Evolutionary conservation across 805 yeast genomes (phyloP).

Genomic region (Saccharomycopsis fermentans): DNA sequence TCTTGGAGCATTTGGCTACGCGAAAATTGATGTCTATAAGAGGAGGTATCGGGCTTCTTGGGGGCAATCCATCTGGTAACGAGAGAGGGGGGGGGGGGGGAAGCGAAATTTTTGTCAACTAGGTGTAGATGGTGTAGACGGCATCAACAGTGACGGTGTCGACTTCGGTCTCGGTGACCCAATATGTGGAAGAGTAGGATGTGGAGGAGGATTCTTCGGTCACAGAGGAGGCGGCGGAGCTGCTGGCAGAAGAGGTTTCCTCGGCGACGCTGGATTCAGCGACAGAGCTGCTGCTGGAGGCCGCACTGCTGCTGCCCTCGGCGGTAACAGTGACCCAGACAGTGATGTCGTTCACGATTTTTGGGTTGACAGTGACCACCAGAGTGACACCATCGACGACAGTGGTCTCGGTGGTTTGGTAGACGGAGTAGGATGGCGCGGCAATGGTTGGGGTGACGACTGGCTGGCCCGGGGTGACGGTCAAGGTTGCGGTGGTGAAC

Average conservation of each 20-base stretch:
- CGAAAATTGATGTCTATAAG: no score
- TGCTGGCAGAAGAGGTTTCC: neutral
- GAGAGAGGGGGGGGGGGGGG: no score
- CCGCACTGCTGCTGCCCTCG: neutral
- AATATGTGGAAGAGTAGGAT: constrained; percentile 1
- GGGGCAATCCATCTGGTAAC: no score
- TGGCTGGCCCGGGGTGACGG: constrained; percentile 16
- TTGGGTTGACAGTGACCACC: constrained; percentile 10
- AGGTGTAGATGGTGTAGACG: constrained; percentile 8
- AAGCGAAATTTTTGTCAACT: no score
- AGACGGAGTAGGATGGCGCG: constrained; percentile 12
- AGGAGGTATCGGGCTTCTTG: no score
- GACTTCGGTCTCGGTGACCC: constrained; percentile 9
- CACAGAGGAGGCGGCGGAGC: neutral
- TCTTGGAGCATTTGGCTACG: no score
- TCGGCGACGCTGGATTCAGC: neutral
- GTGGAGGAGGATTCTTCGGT: neutral
- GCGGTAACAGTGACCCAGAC: constrained; percentile 15
- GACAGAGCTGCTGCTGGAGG: neutral
- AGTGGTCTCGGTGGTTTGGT: constrained; percentile 12
- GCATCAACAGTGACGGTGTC: constrained; percentile 8
- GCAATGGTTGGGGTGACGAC: constrained; percentile 12
- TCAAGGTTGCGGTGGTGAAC: constrained; percentile 14
- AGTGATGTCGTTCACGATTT: constrained; percentile 11
- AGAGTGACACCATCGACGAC: neutral